Evolutionary conservation across 1,284 basidiomycete species (phyloP), one percentile per base, ranked within the genome.

Genomic region (Hymenochaete sp.): DNA sequence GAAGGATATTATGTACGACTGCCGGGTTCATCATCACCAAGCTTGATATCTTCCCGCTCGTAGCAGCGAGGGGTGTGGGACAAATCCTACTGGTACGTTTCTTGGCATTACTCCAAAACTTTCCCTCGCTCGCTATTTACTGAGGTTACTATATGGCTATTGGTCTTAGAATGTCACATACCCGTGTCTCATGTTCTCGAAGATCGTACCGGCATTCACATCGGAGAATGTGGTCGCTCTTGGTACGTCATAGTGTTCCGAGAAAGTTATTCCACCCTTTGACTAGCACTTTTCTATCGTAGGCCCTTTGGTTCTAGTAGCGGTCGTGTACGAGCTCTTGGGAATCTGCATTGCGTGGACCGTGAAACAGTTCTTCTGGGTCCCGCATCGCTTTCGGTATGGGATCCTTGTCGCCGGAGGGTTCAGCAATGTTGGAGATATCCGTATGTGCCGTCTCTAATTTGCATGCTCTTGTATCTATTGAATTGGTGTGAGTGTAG

Each of bases 111-210:
- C n/a, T n/a, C n/a, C n/a, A n/a, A n/a, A n/a, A n/a, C n/a, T n/a
- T n/a, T n/a, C n/a, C n/a, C n/a, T n/a, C n/a, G n/a, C n/a, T n/a
- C n/a, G n/a, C n/a, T n/a, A n/a, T n/a, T n/a, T n/a, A n/a, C n/a
- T n/a, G n/a, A n/a, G 25, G 19, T 25, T 38, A n/a, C 26, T 10
- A 32, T 26, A 7, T 14, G 9, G 11, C 9, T 18, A 29, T 19
- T 29, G 2, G n/a, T 9, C 6, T 26, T 45, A 80, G 70, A 87
- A 85, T 53, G 69, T 89, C 48, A 67, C 75, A 0, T 57, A 83
- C 1, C 87, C 87, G 2, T 74, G 73, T 48, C 69, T 90, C 9
- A 67, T 89, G 64, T 89, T 90, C 59, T 79, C 79, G 1, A 85
- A 81, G 52, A 85, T 90, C 51, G 72, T 89, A 0, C 76, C 83